Evolutionary conservation across 495 filamentous ascomycete species (phyloP), one percentile per base, ranked within the genome.

Genomic region (Penicillium bovifimosum): DNA sequence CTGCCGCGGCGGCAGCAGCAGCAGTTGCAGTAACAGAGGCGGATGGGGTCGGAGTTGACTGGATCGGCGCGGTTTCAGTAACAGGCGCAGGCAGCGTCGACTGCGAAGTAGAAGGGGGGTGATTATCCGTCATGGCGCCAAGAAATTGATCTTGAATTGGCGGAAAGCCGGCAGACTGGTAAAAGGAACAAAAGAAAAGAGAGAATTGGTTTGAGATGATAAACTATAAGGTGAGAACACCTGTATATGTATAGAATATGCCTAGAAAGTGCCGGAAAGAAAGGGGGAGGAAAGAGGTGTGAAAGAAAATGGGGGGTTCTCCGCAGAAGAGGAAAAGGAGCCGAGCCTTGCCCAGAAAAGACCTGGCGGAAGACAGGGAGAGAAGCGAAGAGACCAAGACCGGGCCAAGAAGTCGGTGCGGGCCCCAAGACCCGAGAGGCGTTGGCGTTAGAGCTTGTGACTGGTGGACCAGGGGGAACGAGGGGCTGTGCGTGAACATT

Each of bases 271-370:
- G 20, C 20, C 20, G 48, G 45, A 44, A 52, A 53, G 50, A 36
- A 41, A 49, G 50, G 59, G 49, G 48, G 41, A 40, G 42, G 43
- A 41, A 41, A 54, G 57, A 49, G 50, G 14, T 36, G 6, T 16
- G 42, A 44, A 51, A 46, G 48, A n/a, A 59, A 59, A 42, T 14
- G 27, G 38, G 26, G 48, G 18, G 16, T 36, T 54, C 50, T 57
- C 54, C 47, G 47, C 41, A 55, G 65, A 54, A 56, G 60, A 59
- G 54, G 53, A 55, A 60, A 64, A 62, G 55, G 62, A 68, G 68
- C 67, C 68, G 68, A 71, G 65, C 56, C 60, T 65, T 70, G 70
- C 69, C 71, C 60, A 74, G 69, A 69, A 63, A 68, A 72, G 50
- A 36, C 52, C 64, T 60, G 57, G 65, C 65, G 64, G 65, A 70